Evolutionary conservation across 306 rosid species (phyloP).

Genomic region (Prunus mira): DNA sequence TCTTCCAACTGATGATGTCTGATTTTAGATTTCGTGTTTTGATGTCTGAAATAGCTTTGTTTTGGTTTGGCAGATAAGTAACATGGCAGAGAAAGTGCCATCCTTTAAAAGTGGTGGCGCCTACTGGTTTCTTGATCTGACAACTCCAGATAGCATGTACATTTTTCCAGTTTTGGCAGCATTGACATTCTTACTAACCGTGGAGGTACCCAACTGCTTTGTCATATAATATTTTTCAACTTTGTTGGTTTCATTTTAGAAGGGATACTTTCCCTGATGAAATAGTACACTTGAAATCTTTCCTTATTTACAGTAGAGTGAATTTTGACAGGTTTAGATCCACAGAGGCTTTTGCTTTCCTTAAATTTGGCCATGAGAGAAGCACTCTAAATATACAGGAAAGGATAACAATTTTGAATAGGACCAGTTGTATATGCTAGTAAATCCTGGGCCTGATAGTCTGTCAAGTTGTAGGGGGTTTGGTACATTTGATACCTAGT

Average conservation of each 20-base stretch:
- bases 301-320: neutral
- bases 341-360: neutral
- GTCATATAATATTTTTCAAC: neutral
- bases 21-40: conserved; percentile 8
- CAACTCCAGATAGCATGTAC: conserved; percentile 73
- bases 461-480: neutral
- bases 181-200: conserved; percentile 72
- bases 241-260: neutral
- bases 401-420: neutral
- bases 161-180: conserved; percentile 71
- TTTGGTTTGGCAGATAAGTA: conserved; percentile 55
- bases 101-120: conserved; percentile 91
- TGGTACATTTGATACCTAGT: neutral
- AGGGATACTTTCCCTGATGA: neutral
- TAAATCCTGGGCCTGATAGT: neutral
- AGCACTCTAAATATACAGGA: neutral
- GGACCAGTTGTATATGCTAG: neutral
- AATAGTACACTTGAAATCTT: neutral
- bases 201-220: conserved; percentile 61
- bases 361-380: neutral
- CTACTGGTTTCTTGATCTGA: conserved; percentile 84
- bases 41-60: conserved; percentile 29
- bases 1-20: conserved; percentile 9
- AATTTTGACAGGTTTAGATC: neutral
- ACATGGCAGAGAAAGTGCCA: conserved; percentile 88